Evolutionary conservation across 2,329 filamentous ascomycete species (phyloP), one percentile per base, ranked within the genome.

Genomic region (Talaromyces albobiverticillius): DNA sequence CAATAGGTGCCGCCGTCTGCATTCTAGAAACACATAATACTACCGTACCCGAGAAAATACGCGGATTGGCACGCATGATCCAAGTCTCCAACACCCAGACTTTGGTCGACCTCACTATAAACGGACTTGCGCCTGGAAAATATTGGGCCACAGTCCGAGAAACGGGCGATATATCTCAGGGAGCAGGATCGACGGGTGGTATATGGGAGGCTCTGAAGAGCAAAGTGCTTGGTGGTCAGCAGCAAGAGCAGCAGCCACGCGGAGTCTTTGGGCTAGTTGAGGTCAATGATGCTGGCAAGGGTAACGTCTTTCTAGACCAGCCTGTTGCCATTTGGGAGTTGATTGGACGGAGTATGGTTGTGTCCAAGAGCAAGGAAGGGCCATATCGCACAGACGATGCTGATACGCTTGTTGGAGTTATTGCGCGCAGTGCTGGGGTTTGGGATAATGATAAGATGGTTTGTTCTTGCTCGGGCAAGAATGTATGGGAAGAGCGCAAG

Each of bases 401-500:
- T 53, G 84, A 95, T 69, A 96, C 91, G 18, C 78, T 96, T 48
- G 89, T 96, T 2, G 94, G 94, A 8, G 92, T 99, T 49, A 90
- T 99, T 74, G 94, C 94, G 46, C 81, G 94, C 67, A 96, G 92
- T 71, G 93, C 94, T 14, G 94, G 94, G n/a, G 88, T 96, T 58
- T 99, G 94, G 94, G 93, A 96, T 71, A 96, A 99, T 65, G 90
- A 96, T 70, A 99, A 97, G 81, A 96, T 89, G 43, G 93, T 99
- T 5, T 99, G 94, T 71, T 96, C 91, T 46, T 99, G 94, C 73
- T 95, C 91, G 34, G 94, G 94, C 3, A 97, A 97, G 83, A 97
- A 92, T 54, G 83, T 99, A 10, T 99, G 94, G 94, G 89, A 99
- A 73, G 94, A 99, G 79, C 84, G 94, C 63, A 86, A 87, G 73